Evolutionary conservation across 805 yeast genomes (phyloP), one percentile per base, ranked within the genome.

Genomic region (Metschnikowia arizonensis): DNA sequence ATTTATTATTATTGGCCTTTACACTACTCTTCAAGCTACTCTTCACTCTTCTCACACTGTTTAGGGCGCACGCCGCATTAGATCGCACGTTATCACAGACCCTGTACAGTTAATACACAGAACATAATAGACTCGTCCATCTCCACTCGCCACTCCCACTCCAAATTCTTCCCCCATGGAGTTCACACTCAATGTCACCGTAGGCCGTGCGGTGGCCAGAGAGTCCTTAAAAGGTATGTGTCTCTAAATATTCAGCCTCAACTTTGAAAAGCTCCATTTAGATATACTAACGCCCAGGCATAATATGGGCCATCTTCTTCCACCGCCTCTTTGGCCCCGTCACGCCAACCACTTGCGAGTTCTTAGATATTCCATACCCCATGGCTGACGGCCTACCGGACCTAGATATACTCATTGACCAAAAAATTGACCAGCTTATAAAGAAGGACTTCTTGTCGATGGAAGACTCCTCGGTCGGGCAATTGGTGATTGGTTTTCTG

Each of bases 291-390:
- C 54, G 15, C 7, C 7, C 46, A 71, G 87, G 85, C 1, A 63
- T 83, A 23, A 60, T 86, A 44, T 81, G 86, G 69, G 68, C 86
- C 2, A 78, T 85, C 15, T 77, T 85, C 59, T 85, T 85, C 60
- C 78, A 81, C 45, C 65, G 95, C 35, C 65, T 83, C 23, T 79
- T 86, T 57, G 91, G 90, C 0, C 73, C 82, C 1, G 68, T 83
- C 14, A 61, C 65, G 1, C 88, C 90, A 1, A 61, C 66, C 12
- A 73, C 78, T 3, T 63, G 66, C n/a, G 82, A 80, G 50, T 79
- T 81, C 42, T 61, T 77, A 8, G 82, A 76, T 14, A 69, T 83
- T 2, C 73, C 86, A 4, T 85, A 83, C 53, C 82, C 85, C 0
- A 66, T 70, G 53, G 74, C 71, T 2, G 66, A 61, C 3, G 73